Evolutionary conservation across 768 basidiomycete species (phyloP), one percentile per base, ranked within the genome.

Genomic region (Agaricus sinodeliciosus): DNA sequence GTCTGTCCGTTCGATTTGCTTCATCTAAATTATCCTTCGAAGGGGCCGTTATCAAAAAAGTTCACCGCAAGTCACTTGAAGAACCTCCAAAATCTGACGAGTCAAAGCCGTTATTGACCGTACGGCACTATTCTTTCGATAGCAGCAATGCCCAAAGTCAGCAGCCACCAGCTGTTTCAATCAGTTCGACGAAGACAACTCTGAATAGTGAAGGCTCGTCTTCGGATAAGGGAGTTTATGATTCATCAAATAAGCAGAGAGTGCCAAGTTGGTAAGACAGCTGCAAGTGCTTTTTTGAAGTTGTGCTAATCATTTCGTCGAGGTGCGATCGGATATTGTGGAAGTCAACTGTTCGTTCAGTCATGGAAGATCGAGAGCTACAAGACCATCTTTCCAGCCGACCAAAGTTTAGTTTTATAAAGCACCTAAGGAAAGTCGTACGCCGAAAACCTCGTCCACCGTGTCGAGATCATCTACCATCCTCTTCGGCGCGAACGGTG

Each of bases 291-390:
- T 15, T 16, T 6, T 37, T 31, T 43, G 22, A 34, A 6, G 12
- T 9, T 22, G 39, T 48, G 42, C 25, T 42, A 52, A 35, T 27
- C 40, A 25, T 54, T 19, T 11, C n/a, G 4, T 36, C 6, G 48
- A 88, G 87, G 87, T 92, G 90, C 61, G 90, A 92, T 63, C 81
- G 90, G 16, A 87, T 92, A 42, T 67, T 92, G 4, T 91, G 83
- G 82, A 92, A 90, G 65, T 76, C 85, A 4, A 90, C 84, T 0
- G 73, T 87, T 22, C 62, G 70, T 27, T 76, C 76, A 13, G 74
- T 74, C 11, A 66, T 69, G 1, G 70, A 72, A 34, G 69, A 69
- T 13, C 71, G 68, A n/a, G 43, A 46, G 9, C 47, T 49, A 34
- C 27, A 35, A 50, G 39, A 54, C n/a, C 28, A 63, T 54, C 27